A percentile compares a stretch with the other conserved stretches of the same genome.
Conservation (phyloP, 192 early-diverging fungal genomes). For the Rhizophlyctis rosea region DNA sequence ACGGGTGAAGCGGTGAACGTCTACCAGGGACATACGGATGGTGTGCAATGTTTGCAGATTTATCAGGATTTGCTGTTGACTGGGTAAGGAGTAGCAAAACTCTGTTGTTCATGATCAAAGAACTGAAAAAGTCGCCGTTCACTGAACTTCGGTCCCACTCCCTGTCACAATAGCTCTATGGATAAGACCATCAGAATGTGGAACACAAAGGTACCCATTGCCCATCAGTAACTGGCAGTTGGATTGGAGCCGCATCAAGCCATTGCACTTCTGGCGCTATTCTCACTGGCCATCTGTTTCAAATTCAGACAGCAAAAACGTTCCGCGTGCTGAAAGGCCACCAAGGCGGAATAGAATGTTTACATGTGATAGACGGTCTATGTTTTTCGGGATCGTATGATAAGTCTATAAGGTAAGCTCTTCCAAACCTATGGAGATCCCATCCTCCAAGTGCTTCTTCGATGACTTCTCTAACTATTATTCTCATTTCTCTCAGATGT, state of each 20-base stretch:
- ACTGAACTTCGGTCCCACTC: background rate
- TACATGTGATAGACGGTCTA: constrained; percentile 28
- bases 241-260: too few relatives aligned
- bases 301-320: constrained; percentile 28
- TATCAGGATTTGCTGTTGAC: constrained; percentile 30
- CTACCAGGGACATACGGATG: constrained; percentile 49
- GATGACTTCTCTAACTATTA: constrained; percentile 1
- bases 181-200: constrained; percentile 52
- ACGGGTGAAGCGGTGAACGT: constrained; percentile 46
- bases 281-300: constrained; percentile 1
- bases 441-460: constrained; percentile 10
- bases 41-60: constrained; percentile 51
- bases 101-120: too few relatives aligned
- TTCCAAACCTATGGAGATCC: background rate
- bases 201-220: constrained; percentile 27
- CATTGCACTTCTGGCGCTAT: too few relatives aligned
- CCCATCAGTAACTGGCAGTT: too few relatives aligned
- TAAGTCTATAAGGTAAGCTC: constrained; percentile 40
- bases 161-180: constrained; percentile 39
- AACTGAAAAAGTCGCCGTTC: too few relatives aligned
- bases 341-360: constrained; percentile 47
- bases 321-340: constrained; percentile 39
- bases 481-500: constrained; percentile 23
- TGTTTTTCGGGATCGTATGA: constrained; percentile 56
- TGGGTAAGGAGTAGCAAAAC: constrained; percentile 2